phyloP scores from a whole-genome alignment of 192 early-diverging fungal species.

The Coemansia umbellata region DNA sequence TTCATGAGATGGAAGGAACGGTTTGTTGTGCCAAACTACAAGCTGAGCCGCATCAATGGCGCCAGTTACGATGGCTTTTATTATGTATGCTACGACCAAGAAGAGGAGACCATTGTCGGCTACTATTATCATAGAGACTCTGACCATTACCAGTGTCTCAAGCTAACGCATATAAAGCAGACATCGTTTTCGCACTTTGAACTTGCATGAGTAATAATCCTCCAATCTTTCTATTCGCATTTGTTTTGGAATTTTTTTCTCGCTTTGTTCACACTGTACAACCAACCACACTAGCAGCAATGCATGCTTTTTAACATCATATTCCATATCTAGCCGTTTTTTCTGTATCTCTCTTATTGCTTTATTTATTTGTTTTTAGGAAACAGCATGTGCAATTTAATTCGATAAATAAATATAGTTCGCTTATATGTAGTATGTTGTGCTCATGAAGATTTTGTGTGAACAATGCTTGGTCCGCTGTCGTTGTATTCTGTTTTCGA shows the following conservation, averaged over 20 bases:
- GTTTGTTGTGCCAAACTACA: conserved; percentile 78
- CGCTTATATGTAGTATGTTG: too few species aligned
- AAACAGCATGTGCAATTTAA: too few species aligned
- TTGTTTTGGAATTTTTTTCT: too few species aligned
- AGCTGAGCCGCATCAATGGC: conserved; percentile 63
- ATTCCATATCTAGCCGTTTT: too few species aligned
- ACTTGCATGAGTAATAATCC: conserved; percentile 34
- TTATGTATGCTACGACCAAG: conserved; percentile 68
- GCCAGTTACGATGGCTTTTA: conserved; percentile 83
- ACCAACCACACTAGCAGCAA: too few species aligned
- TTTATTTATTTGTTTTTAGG: too few species aligned
- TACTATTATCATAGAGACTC: conserved; percentile 61
- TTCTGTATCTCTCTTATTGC: too few species aligned
- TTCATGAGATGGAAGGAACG: conserved; percentile 91
- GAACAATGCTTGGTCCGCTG: conserved; percentile 72
- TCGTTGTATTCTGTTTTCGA: conserved; percentile 91
- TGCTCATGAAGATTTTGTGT: conserved; percentile 59
- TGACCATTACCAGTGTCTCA: conserved; percentile 49
- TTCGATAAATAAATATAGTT: conserved; percentile 1
- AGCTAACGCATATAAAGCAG: conserved; percentile 31
- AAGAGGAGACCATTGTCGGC: conserved; percentile 57
- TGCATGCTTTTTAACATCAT: too few species aligned
- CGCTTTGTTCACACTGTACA: too few species aligned
- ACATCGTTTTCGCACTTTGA: conserved; percentile 49
- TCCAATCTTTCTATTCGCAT: too few species aligned